Base-by-base conservation (phyloP, 1,284 basidiomycete species). In the Papiliotrema flavescens region DNA sequence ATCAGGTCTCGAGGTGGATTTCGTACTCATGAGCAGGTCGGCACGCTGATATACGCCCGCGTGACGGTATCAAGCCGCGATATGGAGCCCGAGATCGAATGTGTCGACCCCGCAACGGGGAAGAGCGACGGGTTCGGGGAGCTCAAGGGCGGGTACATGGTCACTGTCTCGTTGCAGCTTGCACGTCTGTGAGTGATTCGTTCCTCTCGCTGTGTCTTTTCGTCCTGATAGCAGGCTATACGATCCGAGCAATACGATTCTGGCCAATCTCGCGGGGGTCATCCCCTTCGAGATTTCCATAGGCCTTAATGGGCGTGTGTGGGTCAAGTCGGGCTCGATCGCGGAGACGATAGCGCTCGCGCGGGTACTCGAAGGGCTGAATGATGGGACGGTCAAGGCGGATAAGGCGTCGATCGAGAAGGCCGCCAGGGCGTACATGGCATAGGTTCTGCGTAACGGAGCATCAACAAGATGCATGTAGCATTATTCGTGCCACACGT, bases 81-180 rank as follows among this genome's bases (percentile, higher is more conserved):
- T 62, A 78, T 79, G 67, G 80, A 81, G 55, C 78, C 80, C 1
- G 80, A 81, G 55, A 64, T 81, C 23, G 78, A 79, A 61, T 81
- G 80, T 59, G 70, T 80, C 47, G 78, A 80, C 63, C 71, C 77
- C 0, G 67, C 76, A 24, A 79, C 78, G 13, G 76, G 76, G 35
- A 79, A 79, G 55, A 61, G 77, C 1, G 74, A 79, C 44, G 79
- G 79, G 1, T 80, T 78, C 48, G 80, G 79, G 20, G 78, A 79
- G 56, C 64, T 81, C 53, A 74, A 74, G 48, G 78, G 74, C 4
- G 80, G 79, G 0, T 57, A 77, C 53, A 59, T 80, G 51, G 57
- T 76, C 9, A 54, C 61, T 11, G 67, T 66, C 43, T 72, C 72
- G 35, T 59, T 78, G 28, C 71, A 75, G 50, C 53, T 75, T 40